Evolutionary conservation across 2,329 filamentous ascomycete genomes (phyloP), one percentile per base, ranked within the genome.

Genomic region (Ophiostoma sp.): DNA sequence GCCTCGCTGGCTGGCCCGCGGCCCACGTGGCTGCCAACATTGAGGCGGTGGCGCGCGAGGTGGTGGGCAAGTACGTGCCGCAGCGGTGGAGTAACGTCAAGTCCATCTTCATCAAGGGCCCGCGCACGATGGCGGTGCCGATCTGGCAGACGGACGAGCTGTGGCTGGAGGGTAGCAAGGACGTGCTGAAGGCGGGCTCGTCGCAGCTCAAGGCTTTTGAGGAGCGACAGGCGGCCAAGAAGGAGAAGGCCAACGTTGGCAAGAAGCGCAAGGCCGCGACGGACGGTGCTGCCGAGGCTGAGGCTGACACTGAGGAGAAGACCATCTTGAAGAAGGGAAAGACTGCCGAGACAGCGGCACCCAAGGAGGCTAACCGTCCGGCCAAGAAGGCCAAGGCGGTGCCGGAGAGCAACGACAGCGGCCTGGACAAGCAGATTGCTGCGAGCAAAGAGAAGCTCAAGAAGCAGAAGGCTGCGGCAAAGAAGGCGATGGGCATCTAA

Each of bases 61-160:
- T 98, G 78, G 89, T 94, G 7, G 90, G 93, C 75, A 94, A 92
- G 82, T 93, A 92, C 80, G 90, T 98, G 63, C 90, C 94, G 22
- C 91, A 95, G 81, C 91, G 94, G 79, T 98, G 95, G 94, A 89
- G 89, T 79, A 96, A 95, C 81, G 88, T 98, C 76, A 91, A 91
- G 82, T 89, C 89, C 76, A 85, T 99, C 75, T 94, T 97, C 82
- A 87, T 99, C 85, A 99, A 98, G 87, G 93, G 94, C 2, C 92
- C 93, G 36, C 90, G 93, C 79, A 97, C 95, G 4, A 92, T 91
- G 75, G 92, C 95, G 9, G 87, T 99, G 79, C 96, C 96, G n/a
- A 91, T 99, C 80, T 99, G 94, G 93, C 85, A 97, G 80, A 93
- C 95, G 4, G 92, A 94, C 77, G 94, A 98, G 86, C 86, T 99